Conservation (phyloP, 192 early-diverging fungal species). For the Mortierella antarctica region DNA sequence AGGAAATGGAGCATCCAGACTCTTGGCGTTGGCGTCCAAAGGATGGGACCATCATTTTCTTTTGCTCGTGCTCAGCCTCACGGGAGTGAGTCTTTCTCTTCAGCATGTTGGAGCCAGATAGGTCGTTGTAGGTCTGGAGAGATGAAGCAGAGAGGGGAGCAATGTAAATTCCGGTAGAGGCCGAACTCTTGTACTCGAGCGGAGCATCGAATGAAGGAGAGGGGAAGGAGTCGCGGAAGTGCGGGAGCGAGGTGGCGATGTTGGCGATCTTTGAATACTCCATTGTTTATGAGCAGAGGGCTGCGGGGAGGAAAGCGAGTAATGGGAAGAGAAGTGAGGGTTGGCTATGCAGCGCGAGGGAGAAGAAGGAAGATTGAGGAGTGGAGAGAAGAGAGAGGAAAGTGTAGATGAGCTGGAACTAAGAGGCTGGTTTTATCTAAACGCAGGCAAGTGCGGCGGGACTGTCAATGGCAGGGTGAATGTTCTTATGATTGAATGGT, state of each 20-base stretch:
- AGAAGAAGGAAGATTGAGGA: background rate
- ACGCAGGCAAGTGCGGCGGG: background rate
- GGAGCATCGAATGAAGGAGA: slow-evolving; percentile 1
- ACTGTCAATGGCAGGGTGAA: background rate
- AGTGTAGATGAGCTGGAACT: background rate
- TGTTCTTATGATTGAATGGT: background rate
- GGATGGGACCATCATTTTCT: slow-evolving; percentile 17
- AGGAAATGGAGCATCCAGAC: slow-evolving; percentile 36
- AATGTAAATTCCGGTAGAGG: slow-evolving; percentile 7
- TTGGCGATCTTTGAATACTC: slow-evolving; percentile 32
- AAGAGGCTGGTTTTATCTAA: background rate
- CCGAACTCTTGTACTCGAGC: background rate
- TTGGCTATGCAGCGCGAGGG: background rate
- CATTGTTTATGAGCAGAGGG: slow-evolving; percentile 2
- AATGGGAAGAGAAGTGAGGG: background rate
- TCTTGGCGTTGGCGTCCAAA: slow-evolving; percentile 35
- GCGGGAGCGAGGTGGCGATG: slow-evolving; percentile 21
- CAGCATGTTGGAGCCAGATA: background rate
- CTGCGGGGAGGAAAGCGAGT: background rate
- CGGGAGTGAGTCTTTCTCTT: slow-evolving; percentile 14
- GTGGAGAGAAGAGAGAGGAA: slow-evolving; percentile 1
- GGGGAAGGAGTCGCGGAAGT: slow-evolving; percentile 33
- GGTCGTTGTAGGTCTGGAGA: slow-evolving; percentile 24
- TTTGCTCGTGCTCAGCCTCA: slow-evolving; percentile 1
- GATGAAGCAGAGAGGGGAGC: slow-evolving; percentile 37